Base-by-base conservation (phyloP, 2,329 filamentous ascomycete genomes). In the Botrytis deweyae region DNA sequence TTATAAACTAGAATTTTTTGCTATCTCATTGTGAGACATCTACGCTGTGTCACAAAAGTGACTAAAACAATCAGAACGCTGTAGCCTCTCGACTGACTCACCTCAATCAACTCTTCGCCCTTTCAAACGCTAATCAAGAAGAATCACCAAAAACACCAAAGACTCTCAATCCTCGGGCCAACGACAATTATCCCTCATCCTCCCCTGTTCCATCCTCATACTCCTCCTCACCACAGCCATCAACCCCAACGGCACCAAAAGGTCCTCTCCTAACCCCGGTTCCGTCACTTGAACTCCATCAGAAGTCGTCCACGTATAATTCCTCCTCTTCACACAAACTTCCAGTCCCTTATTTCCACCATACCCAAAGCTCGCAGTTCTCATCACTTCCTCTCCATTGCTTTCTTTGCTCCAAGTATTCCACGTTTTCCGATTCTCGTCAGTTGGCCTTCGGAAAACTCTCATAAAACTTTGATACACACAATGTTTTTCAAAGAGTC, bases 231-330 rank as follows among this genome's bases (percentile, higher is more conserved):
- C 42, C n/a, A 72, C 70, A 7, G 38, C 46, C 70, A 72, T 72
- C 62, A 72, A 38, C 5, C 62, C 70, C 46, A 72, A 40, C 2
- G 63, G 44, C n/a, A 72, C 70, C 20, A 72, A 16, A n/a, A 64
- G 36, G 59, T 72, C 62, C 36, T 67, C 46, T 20, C 38, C 70
- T 29, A 72, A 14, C 0, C 70, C 70, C 6, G 66, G 9, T 4
- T 61, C 42, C n/a, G 16, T 14, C 4, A 20, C 44, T 20, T 25
- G 6, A 7, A 38, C n/a, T 7, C 69, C 69, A 38, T 40, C 69
- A 38, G 49, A 9, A 42, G 1, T 29, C 10, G 7, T 9, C 69
- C 61, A 64, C 10, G 10, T 12, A 71, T 52, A 63, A 10, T 52
- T n/a, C 18, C 9, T 62, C 29, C 68, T 70, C n/a, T 22, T 59